A percentile compares a stretch with the other conserved stretches of the same genome.
Evolutionary conservation across 352 stramenopile species (phyloP).

Genomic region (Phytophthora sansomeana): DNA sequence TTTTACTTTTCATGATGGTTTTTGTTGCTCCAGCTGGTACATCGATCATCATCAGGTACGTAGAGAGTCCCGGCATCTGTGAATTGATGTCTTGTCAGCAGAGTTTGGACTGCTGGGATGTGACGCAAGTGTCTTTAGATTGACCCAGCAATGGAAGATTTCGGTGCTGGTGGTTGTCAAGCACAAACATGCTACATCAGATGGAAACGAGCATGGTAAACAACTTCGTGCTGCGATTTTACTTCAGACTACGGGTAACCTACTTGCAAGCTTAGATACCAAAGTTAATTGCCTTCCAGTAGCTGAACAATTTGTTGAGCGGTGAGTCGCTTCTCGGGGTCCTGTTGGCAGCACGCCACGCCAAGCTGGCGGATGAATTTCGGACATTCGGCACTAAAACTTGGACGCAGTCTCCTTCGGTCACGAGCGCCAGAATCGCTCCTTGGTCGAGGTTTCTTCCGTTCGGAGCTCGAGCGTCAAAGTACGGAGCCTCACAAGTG

Average conservation of each 20-base stretch:
- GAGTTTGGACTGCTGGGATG: constrained; percentile 9
- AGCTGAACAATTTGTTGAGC: constrained; percentile 53
- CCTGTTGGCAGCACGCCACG: constrained; percentile 46
- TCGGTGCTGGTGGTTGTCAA: constrained; percentile 2
- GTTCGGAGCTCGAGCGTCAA: constrained; percentile 16
- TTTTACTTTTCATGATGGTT: too few relatives aligned
- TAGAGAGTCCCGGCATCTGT: constrained; percentile 15
- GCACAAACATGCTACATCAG: not conserved
- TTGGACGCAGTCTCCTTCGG: constrained; percentile 45
- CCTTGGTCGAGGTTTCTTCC: constrained; percentile 10
- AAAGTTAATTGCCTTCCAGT: constrained; percentile 40
- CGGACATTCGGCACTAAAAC: constrained; percentile 51
- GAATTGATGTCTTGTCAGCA: not conserved
- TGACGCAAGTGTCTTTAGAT: not conserved
- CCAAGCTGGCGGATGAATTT: constrained; percentile 47
- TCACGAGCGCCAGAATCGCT: constrained; percentile 20
- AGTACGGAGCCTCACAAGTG: constrained; percentile 26
- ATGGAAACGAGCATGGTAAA: not conserved
- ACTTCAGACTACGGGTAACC: too few relatives aligned
- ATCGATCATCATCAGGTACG: too few relatives aligned
- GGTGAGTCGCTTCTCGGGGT: constrained; percentile 43
- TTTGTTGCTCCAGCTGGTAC: too few relatives aligned
- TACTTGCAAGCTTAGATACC: not conserved
- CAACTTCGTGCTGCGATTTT: not conserved
- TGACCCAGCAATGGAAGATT: constrained; percentile 3